Base-by-base conservation (phyloP, 495 filamentous ascomycete genomes). In the Aspergillus incahuasiensis region DNA sequence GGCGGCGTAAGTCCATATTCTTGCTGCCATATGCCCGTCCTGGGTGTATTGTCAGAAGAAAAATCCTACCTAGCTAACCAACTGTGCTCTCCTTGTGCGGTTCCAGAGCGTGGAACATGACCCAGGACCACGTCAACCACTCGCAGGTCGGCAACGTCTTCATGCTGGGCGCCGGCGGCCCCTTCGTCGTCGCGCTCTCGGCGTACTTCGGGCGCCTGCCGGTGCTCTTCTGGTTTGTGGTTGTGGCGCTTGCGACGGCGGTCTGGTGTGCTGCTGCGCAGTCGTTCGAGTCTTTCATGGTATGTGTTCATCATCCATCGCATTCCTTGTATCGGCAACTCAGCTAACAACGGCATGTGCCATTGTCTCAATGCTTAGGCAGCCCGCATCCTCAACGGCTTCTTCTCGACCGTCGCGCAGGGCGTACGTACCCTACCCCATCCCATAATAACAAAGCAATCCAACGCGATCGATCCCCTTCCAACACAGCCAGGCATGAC, bases 331-430 rank as follows among this genome's bases (percentile, higher is more conserved):
- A n/a, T n/a, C n/a, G n/a, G n/a, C n/a, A n/a, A n/a, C n/a, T n/a
- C n/a, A n/a, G n/a, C n/a, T n/a, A n/a, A n/a, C n/a, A n/a, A n/a
- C n/a, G n/a, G n/a, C n/a, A n/a, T n/a, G n/a, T 5, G 39, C 41
- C 11, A 22, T 3, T 21, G 48, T 12, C 20, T 28, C 9, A 5
- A 47, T 47, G 7, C 19, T 41, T 5, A 65, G 71, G 81, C 78
- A 6, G 80, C 82, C 0, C 74, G 81, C 1, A 81, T 85, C 46
- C 64, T 85, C 6, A 84, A 84, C 55, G 84, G 82, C n/a, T 83
- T 84, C 68, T 82, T 84, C 63, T 79, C 78, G 6, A 84, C 76
- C 3, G 82, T 83, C 2, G 74, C 70, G 0, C 76, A 81, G 63
- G 76, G 69, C 4, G 67, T 70, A 46, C 55, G 66, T 54, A 13